These are phyloP conservation scores for Aspergillus oerlinghausenensis DNA, from an alignment of 2,329 filamentous ascomycete genomes.

Conservation along the genomic window DNA sequence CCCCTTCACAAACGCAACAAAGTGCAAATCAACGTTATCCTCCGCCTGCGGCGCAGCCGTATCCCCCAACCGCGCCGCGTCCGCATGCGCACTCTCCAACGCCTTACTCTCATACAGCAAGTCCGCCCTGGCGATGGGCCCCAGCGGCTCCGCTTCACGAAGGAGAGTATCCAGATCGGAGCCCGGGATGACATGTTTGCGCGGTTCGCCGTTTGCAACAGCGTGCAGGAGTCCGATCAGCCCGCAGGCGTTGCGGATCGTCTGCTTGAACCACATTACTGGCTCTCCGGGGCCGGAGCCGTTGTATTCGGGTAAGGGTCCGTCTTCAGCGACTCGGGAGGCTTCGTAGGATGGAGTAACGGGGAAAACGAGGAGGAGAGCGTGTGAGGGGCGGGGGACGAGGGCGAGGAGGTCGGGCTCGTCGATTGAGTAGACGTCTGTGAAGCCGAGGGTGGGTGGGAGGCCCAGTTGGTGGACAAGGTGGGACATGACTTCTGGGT, in stretches of 20 bases:
- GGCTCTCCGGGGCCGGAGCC: slow-evolving; percentile 66
- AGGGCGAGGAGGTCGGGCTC: slow-evolving; percentile 80
- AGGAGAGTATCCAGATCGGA: slow-evolving; percentile 55
- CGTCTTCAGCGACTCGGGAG: slow-evolving; percentile 70
- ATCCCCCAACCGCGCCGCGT: slow-evolving; percentile 72
- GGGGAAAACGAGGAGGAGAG: slow-evolving; percentile 89
- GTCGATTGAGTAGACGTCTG: slow-evolving; percentile 88
- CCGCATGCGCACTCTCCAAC: slow-evolving; percentile 73
- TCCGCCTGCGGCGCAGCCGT: slow-evolving; percentile 71
- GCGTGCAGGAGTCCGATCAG: slow-evolving; percentile 84
- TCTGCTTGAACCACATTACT: slow-evolving; percentile 92
- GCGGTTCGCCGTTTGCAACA: slow-evolving; percentile 69
- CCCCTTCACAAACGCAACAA: slow-evolving; percentile 87
- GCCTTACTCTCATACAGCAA: slow-evolving; percentile 72
- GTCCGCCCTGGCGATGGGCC: slow-evolving; percentile 61
- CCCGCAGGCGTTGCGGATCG: slow-evolving; percentile 88
- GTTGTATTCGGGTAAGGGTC: slow-evolving; percentile 56
- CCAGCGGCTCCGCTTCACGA: slow-evolving; percentile 63
- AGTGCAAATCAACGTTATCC: slow-evolving; percentile 88
- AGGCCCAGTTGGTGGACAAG: slow-evolving; percentile 82
- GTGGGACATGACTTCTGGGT: slow-evolving; percentile 81
- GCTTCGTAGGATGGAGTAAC: slow-evolving; percentile 74
- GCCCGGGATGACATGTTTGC: slow-evolving; percentile 54
- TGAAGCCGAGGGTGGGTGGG: slow-evolving; percentile 68
- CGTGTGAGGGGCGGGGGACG: slow-evolving; percentile 81